Evolutionary conservation across 2,329 filamentous ascomycete genomes (phyloP).

Genomic region (Arthrocladium fulminans): DNA sequence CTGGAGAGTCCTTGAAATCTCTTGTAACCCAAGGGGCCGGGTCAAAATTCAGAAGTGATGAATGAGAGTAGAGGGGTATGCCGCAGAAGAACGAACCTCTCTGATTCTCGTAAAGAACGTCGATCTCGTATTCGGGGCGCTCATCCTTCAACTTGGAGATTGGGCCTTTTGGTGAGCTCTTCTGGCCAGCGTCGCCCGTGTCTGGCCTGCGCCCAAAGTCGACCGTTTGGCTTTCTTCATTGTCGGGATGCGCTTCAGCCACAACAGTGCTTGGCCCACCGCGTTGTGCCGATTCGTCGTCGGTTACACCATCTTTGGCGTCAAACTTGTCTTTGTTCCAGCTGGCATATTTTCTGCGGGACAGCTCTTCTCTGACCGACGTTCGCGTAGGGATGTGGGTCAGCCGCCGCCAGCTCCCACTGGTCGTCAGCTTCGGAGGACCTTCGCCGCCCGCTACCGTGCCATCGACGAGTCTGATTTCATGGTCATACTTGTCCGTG

Average conservation of each 20-base stretch:
- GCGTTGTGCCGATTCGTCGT: background rate
- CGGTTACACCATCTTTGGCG: background rate
- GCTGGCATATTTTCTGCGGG: constrained; percentile 40
- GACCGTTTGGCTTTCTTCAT: constrained; percentile 6
- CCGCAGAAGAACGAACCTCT: constrained; percentile 84
- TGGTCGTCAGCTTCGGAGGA: background rate
- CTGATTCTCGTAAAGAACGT: constrained; percentile 93
- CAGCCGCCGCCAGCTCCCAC: constrained; percentile 19
- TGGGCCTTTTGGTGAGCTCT: constrained; percentile 11
- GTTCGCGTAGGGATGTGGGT: constrained; percentile 26
- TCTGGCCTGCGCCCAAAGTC: constrained; percentile 5
- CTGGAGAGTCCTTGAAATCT: constrained; percentile 47
- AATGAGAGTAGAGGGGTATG: constrained; percentile 76
- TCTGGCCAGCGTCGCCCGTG: background rate
- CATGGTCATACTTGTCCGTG: constrained; percentile 19
- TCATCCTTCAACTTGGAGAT: constrained; percentile 20
- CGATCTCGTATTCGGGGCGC: constrained; percentile 48
- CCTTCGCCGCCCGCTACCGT: constrained; percentile 26
- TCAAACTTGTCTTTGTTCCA: constrained; percentile 43
- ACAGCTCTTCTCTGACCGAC: constrained; percentile 33
- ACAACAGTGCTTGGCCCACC: constrained; percentile 3
- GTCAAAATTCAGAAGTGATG: constrained; percentile 77
- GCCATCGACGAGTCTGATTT: constrained; percentile 33
- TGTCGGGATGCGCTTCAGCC: constrained; percentile 2
- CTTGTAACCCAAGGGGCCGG: constrained; percentile 77